phyloP scores from a whole-genome alignment of 73 alveolate species.

The Halteria grandinella region DNA sequence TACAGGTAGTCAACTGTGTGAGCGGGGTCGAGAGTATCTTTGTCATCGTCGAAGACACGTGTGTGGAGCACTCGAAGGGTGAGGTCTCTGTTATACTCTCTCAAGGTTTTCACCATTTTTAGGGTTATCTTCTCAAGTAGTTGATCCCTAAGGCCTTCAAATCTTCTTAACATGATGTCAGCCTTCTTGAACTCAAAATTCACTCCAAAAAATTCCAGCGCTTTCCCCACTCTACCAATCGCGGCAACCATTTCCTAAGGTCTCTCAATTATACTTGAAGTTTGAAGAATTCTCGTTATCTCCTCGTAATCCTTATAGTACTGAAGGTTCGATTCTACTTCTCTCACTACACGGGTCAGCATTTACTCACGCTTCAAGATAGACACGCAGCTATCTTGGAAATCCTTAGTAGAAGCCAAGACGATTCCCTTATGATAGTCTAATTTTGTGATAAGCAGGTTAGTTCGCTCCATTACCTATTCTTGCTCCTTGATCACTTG shows the following conservation, averaged over 20 bases:
- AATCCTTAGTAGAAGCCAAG: constrained; percentile 39
- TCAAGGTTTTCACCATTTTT: constrained; percentile 17
- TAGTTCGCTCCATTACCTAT: no score
- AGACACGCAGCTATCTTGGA: constrained; percentile 24
- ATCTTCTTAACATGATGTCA: constrained; percentile 25
- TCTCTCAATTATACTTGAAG: constrained; percentile 7
- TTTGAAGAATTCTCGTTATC: constrained; percentile 9
- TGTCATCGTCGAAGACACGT: not conserved
- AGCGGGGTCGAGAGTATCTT: no score
- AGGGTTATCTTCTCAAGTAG: constrained; percentile 30
- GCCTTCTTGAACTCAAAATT: constrained; percentile 27
- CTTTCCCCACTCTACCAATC: not conserved
- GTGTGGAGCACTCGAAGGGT: constrained; percentile 7
- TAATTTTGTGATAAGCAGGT: no score
- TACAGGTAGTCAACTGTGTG: no score
- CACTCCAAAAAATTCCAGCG: constrained; percentile 9
- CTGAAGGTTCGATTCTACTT: constrained; percentile 24
- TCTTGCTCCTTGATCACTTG: no score
- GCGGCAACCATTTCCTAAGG: constrained; percentile 11
- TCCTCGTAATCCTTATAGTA: constrained; percentile 49
- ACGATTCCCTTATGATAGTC: constrained; percentile 33
- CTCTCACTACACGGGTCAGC: constrained; percentile 48
- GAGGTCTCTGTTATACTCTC: constrained; percentile 37
- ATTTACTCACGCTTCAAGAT: constrained; percentile 38
- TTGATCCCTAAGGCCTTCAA: not conserved